Base-by-base conservation (phyloP, 352 stramenopile species). In the Phytopythium ostracodes region DNA sequence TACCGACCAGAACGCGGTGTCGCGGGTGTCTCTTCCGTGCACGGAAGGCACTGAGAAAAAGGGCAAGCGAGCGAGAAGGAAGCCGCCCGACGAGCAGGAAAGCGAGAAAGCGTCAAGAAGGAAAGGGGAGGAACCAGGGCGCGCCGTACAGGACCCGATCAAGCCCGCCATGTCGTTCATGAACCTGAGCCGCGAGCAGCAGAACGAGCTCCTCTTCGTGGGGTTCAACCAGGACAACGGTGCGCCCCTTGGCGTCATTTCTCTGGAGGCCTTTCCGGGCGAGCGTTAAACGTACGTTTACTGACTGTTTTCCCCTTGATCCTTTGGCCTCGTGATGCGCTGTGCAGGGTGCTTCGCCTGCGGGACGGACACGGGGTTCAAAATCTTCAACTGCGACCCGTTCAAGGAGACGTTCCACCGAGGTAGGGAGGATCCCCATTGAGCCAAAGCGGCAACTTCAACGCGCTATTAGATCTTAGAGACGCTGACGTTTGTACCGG, bases 351-450 rank as follows among this genome's bases (percentile, higher is more conserved):
- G 93, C 73, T 97, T 98, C 64, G 89, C 93, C 15, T 98, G 91
- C 52, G 97, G 97, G 24, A 99, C 96, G 4, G 93, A 97, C 60
- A 92, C 84, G 20, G 98, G 98, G 25, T 99, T 99, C 78, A 92
- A 96, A 59, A 99, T 99, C 64, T 99, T 98, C 78, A 99, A 99
- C 75, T 96, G 97, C 38, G 85, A 98, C 70, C 98, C 98, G 10
- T 98, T 98, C 70, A 96, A 97, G 59, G 94, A 99, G 73, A 98
- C 94, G 1, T 99, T 99, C 66, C 85, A 97, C 51, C 84, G 97
- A 69, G 87, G 88, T 96, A 47, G 33, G 52, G 31, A 18, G 9
- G 9, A 14, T 33, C 29, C 4, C 11, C 12, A 35, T 14, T 4
- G 33, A 4, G 33, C 33, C 33, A 2, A 38, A 10, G 5, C 24